These are phyloP conservation scores for Tulasnella calospora DNA, from an alignment of 768 basidiomycete genomes.

Conservation along the genomic window DNA sequence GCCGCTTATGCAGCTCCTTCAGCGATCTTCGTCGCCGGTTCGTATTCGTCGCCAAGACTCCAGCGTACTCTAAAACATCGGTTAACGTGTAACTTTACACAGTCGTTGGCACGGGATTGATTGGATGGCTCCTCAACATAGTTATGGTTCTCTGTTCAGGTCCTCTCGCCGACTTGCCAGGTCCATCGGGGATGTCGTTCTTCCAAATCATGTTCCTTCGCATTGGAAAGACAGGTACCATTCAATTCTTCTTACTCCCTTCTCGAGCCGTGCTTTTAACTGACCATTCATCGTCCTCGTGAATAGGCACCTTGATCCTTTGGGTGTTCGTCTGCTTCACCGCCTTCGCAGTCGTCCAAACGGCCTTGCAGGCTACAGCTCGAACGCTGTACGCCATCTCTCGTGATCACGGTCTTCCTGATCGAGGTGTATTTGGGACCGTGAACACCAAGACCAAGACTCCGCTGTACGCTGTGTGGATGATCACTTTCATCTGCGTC, in stretches of 20 bases:
- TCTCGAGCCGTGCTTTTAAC: conserved; percentile 40
- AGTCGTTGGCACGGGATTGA: conserved; percentile 70
- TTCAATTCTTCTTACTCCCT: background rate
- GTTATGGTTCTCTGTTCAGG: conserved; percentile 81
- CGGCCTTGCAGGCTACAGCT: conserved; percentile 72
- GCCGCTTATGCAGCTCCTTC: conserved; percentile 69
- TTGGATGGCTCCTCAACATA: conserved; percentile 86
- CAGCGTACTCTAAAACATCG: background rate
- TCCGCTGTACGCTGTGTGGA: conserved; percentile 73
- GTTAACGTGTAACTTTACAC: background rate
- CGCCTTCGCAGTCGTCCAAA: conserved; percentile 79
- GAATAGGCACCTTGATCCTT: conserved; percentile 24
- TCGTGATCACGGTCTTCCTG: conserved; percentile 74
- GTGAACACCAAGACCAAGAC: conserved; percentile 60
- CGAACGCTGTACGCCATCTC: conserved; percentile 81
- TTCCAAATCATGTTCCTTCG: conserved; percentile 67
- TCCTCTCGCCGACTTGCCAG: conserved; percentile 61
- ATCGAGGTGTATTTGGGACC: conserved; percentile 70
- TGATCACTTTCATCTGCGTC: conserved; percentile 60
- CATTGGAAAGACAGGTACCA: conserved; percentile 67
- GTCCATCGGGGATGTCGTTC: conserved; percentile 58
- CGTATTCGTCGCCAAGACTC: background rate
- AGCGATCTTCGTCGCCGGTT: conserved; percentile 57
- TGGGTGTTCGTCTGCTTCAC: conserved; percentile 71
- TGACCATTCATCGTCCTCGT: conserved; percentile 36